These are phyloP conservation scores for Gonapodya sp. DNA, from an alignment of 192 early-diverging fungal species.

Conservation along the genomic window DNA sequence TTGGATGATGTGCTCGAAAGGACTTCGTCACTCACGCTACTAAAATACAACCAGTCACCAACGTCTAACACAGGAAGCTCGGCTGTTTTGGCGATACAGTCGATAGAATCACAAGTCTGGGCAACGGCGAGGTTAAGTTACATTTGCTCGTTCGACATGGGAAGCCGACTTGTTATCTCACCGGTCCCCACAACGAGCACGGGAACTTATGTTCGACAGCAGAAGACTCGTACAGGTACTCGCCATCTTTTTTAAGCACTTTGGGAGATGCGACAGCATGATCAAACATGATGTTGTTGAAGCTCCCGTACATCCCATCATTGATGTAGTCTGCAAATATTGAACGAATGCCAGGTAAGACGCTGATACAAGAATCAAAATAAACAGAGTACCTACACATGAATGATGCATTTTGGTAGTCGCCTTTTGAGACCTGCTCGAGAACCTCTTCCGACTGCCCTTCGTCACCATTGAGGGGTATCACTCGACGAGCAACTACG, in stretches of 20 bases:
- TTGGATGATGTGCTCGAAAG: neutral
- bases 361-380: neutral
- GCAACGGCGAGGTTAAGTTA: neutral
- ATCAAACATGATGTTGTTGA: conserved; percentile 98
- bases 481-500: conserved; percentile 80
- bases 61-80: conserved; percentile 72
- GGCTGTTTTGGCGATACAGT: conserved; percentile 65
- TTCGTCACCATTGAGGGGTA: conserved; percentile 19
- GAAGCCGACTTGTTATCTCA: neutral
- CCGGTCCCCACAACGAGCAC: conserved; percentile 18
- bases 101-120: conserved; percentile 97
- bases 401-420: conserved; percentile 38
- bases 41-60: conserved; percentile 92
- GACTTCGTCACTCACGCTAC: neutral
- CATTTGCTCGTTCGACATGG: neutral
- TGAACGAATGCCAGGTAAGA: neutral
- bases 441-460: neutral
- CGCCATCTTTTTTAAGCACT: conserved; percentile 45
- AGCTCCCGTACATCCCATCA: conserved; percentile 95
- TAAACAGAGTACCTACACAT: conserved; percentile 43
- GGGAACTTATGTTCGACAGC: neutral
- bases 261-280: conserved; percentile 68
- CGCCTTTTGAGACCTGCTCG: conserved; percentile 13
- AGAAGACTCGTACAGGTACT: conserved; percentile 21
- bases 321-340: conserved; percentile 85